These are phyloP conservation scores for Helotiales sp. DNA, from an alignment of 2,329 filamentous ascomycete species.

Conservation along the genomic window DNA sequence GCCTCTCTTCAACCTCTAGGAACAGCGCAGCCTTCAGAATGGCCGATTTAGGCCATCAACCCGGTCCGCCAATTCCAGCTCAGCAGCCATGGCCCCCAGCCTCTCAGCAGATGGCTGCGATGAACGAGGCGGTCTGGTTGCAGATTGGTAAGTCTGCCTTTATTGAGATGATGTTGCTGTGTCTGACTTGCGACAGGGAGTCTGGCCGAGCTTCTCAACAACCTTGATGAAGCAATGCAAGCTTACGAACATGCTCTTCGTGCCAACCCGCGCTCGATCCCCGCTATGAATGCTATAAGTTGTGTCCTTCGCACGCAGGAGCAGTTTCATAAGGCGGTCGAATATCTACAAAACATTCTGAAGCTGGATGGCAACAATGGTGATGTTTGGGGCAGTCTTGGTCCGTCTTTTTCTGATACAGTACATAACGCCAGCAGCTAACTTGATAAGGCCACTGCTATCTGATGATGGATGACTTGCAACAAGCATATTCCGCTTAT, in stretches of 20 bases:
- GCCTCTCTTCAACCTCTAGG: background rate
- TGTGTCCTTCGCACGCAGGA: constrained; percentile 89
- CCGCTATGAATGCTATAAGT: constrained; percentile 92
- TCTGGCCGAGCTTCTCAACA: constrained; percentile 83
- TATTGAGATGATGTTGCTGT: background rate
- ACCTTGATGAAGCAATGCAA: constrained; percentile 83
- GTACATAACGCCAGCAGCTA: constrained; percentile 12
- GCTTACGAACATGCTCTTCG: constrained; percentile 89
- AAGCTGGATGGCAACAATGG: constrained; percentile 88
- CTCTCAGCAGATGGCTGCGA: constrained; percentile 71
- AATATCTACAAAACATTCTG: constrained; percentile 87
- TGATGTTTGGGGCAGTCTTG: constrained; percentile 94
- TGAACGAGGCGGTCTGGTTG: constrained; percentile 90
- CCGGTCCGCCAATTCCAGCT: constrained; percentile 29
- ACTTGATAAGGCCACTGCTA: constrained; percentile 80
- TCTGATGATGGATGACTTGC: constrained; percentile 97
- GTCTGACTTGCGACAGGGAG: constrained; percentile 56
- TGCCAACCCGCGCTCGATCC: constrained; percentile 84
- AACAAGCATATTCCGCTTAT: constrained; percentile 95
- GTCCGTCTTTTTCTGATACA: constrained; percentile 47
- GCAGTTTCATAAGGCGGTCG: constrained; percentile 89
- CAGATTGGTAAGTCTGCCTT: constrained; percentile 73
- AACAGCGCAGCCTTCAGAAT: background rate
- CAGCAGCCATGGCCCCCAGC: constrained; percentile 37
- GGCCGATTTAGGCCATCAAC: constrained; percentile 28